Evolutionary conservation across 2,329 filamentous ascomycete genomes (phyloP).

Genomic region (Neurospora sp.): DNA sequence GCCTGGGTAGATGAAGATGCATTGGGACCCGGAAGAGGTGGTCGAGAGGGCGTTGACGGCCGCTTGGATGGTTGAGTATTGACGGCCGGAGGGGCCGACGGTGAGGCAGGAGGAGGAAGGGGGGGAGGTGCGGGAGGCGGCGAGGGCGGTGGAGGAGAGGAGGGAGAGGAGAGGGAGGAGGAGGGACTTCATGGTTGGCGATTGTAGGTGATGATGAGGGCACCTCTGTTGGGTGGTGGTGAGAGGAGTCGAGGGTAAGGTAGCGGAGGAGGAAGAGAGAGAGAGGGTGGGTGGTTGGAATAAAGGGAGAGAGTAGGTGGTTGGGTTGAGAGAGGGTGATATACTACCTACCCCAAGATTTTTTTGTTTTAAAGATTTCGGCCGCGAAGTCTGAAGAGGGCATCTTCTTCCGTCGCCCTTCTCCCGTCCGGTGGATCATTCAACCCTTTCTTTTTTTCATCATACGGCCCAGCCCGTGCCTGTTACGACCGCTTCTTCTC

Average conservation of each 20-base stretch:
- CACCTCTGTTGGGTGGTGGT: neutral
- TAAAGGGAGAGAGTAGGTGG: neutral
- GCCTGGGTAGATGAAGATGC: constrained; percentile 53
- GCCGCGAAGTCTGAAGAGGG: neutral
- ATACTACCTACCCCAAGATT: no score
- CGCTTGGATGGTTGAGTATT: constrained; percentile 32
- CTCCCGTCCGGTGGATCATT: neutral
- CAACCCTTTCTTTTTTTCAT: neutral
- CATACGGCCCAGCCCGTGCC: neutral
- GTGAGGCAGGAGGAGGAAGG: constrained; percentile 16
- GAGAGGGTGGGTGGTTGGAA: neutral
- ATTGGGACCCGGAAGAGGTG: constrained; percentile 37
- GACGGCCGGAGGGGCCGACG: constrained; percentile 8
- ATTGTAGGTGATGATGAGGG: neutral
- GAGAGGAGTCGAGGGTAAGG: neutral
- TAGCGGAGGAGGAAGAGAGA: neutral
- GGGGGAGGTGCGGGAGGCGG: constrained; percentile 9
- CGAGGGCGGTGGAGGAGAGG: neutral
- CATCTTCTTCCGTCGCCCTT: neutral
- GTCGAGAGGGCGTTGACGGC: constrained; percentile 51
- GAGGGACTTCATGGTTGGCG: constrained; percentile 3
- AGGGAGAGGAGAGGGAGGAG: constrained; percentile 3
- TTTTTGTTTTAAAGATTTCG: neutral
- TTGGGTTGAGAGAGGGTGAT: neutral
- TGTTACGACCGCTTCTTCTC: neutral